phyloP scores from a whole-genome alignment of 73 alveolate species.

The Paramecium sexaurelia region DNA sequence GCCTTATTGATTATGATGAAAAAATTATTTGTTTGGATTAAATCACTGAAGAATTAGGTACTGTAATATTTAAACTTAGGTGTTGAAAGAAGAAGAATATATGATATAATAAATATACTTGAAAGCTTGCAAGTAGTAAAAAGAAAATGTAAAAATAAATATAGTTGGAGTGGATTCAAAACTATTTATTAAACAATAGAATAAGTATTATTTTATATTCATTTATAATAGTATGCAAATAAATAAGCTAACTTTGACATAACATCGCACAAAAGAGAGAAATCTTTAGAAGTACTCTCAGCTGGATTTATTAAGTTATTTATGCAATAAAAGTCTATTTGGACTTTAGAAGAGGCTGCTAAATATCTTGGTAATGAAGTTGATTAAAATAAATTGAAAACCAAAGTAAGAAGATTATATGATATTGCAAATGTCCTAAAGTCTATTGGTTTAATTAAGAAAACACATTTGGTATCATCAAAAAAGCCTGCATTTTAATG shows the following conservation, averaged over 20 bases:
- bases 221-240: constrained; percentile 35
- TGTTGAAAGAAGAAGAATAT: constrained; percentile 83
- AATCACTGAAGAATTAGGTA: constrained; percentile 72
- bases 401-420: constrained; percentile 82
- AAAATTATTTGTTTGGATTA: constrained; percentile 73
- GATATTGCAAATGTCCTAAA: constrained; percentile 86
- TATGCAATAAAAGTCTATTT: constrained; percentile 66
- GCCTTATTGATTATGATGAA: constrained; percentile 68
- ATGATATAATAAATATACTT: constrained; percentile 83
- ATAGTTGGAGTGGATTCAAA: constrained; percentile 82
- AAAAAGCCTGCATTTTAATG: constrained; percentile 87
- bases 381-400: constrained; percentile 74
- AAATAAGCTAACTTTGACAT: neutral
- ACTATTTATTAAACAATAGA: constrained; percentile 57
- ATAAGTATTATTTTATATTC: neutral
- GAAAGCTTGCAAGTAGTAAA: constrained; percentile 79
- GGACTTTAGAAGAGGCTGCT: constrained; percentile 88
- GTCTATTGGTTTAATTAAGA: constrained; percentile 79
- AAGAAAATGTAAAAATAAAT: constrained; percentile 79
- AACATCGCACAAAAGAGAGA: constrained; percentile 70
- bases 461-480: constrained; percentile 67
- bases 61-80: neutral
- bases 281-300: constrained; percentile 81
- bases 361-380: constrained; percentile 70
- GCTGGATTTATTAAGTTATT: constrained; percentile 74